A percentile compares a stretch with the other conserved stretches of the same genome.
Conservation (phyloP, 2,329 filamentous ascomycete species). For the Penicillium sp. region DNA sequence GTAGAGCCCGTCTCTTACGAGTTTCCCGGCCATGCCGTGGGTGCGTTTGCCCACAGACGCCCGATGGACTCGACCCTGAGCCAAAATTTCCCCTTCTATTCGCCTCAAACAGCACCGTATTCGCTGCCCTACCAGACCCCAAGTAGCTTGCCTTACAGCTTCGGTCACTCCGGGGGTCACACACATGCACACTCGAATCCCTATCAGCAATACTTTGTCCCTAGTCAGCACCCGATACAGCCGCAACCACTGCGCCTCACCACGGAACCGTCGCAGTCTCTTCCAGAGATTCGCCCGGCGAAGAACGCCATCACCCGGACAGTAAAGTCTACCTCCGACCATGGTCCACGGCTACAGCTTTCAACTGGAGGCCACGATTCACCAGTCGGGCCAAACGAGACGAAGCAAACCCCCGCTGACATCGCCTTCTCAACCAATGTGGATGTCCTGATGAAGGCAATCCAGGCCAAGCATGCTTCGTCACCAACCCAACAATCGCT, state of each 20-base stretch:
- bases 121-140: conserved; percentile 38
- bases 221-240: conserved; percentile 28
- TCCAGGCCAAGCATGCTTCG: conserved; percentile 62
- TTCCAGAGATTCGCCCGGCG: conserved; percentile 39
- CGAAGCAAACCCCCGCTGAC: conserved; percentile 36
- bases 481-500: conserved; percentile 32
- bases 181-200: conserved; percentile 27
- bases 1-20: conserved; percentile 42
- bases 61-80: conserved; percentile 37
- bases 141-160: conserved; percentile 31
- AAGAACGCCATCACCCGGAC: conserved; percentile 38
- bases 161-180: conserved; percentile 34
- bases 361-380: background rate
- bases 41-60: conserved; percentile 37
- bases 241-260: conserved; percentile 30
- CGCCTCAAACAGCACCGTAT: conserved; percentile 36
- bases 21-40: conserved; percentile 39
- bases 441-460: conserved; percentile 83
- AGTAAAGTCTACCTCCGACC: conserved; percentile 17
- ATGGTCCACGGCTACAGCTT: background rate
- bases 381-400: background rate
- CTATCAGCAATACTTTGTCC: conserved; percentile 38
- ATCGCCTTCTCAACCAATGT: conserved; percentile 75
- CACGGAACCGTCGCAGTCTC: conserved; percentile 34
- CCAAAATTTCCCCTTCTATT: conserved; percentile 39